Evolutionary conservation across 768 basidiomycete genomes (phyloP).

Genomic region (Punctularia strigosozonata): DNA sequence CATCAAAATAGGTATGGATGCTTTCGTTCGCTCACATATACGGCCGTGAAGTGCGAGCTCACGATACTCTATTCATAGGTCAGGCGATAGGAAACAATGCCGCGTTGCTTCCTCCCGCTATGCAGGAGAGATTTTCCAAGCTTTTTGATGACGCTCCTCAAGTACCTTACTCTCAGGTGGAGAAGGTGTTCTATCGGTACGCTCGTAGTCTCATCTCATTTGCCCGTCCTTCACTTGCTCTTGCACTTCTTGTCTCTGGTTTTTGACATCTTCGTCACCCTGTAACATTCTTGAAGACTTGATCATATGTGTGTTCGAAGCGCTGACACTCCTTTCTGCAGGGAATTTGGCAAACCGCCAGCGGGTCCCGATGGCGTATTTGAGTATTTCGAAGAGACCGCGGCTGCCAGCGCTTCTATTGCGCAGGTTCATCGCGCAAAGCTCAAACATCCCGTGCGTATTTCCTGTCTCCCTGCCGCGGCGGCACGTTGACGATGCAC

Average conservation of each 20-base stretch:
- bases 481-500: no score
- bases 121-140: slow-evolving; percentile 70
- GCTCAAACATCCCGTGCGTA: no score
- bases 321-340: no score
- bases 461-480: no score
- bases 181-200: slow-evolving; percentile 51
- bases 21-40: neutral
- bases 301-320: no score
- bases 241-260: no score
- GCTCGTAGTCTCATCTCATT: no score
- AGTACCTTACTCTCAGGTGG: slow-evolving; percentile 60
- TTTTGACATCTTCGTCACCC: no score
- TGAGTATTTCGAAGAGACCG: slow-evolving; percentile 60
- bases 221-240: no score
- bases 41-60: no score
- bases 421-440: slow-evolving; percentile 84
- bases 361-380: slow-evolving; percentile 65
- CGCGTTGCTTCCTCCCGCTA: slow-evolving; percentile 70
- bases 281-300: no score
- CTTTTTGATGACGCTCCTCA: slow-evolving; percentile 87
- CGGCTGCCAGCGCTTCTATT: slow-evolving; percentile 82
- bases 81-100: slow-evolving; percentile 82
- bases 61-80: slow-evolving; percentile 22
- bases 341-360: slow-evolving; percentile 58
- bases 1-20: slow-evolving; percentile 59